Conservation (phyloP, 148 eudicot species). For the Vaccinium vitisidaea region DNA sequence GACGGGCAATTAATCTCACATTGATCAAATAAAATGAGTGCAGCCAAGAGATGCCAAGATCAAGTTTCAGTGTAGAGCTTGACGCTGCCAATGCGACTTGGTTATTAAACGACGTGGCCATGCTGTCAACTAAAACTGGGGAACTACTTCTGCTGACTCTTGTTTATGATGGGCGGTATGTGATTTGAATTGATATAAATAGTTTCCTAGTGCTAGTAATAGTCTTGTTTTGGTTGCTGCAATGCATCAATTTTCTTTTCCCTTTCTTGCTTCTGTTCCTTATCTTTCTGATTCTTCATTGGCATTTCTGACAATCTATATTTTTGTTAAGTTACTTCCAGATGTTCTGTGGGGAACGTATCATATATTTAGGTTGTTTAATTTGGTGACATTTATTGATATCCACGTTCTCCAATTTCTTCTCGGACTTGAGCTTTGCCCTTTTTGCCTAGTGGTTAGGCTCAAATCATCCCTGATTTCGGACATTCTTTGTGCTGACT, state of each 20-base stretch:
- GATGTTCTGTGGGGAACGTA: neutral
- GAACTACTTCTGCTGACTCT: slow-evolving; percentile 86
- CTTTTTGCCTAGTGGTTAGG: neutral
- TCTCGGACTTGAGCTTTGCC: neutral
- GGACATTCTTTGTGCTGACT: neutral
- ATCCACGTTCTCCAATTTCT: neutral
- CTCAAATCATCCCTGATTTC: neutral
- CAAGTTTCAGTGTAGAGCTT: slow-evolving; percentile 82
- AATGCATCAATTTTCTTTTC: neutral
- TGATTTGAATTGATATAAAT: slow-evolving; percentile 7
- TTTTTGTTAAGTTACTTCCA: neutral
- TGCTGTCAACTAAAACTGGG: slow-evolving; percentile 91
- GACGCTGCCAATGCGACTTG: slow-evolving; percentile 97
- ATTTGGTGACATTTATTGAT: neutral
- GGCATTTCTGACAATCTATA: slow-evolving; percentile 3
- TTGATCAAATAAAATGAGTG: slow-evolving; percentile 2
- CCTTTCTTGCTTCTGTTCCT: neutral
- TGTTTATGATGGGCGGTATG: slow-evolving; percentile 94
- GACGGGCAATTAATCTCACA: neutral
- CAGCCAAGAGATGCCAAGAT: slow-evolving; percentile 88
- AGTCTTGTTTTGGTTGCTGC: neutral
- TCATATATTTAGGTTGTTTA: neutral
- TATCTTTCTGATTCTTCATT: neutral
- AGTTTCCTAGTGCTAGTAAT: neutral
- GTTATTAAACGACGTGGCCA: slow-evolving; percentile 87